Conservation (phyloP, 768 basidiomycete genomes). For the Lactarius evosmus region DNA sequence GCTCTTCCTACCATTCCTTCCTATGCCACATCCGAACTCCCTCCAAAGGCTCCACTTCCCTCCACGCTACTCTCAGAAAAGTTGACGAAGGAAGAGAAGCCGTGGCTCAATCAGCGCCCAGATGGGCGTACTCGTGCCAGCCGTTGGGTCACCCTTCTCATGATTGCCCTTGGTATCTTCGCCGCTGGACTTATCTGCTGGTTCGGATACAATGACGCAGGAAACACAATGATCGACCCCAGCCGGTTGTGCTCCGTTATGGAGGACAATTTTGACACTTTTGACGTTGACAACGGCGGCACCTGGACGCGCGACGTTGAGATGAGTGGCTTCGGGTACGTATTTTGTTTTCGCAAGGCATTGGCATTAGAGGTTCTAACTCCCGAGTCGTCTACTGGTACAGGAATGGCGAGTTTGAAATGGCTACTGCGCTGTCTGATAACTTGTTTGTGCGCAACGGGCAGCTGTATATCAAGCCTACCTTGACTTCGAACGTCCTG, state of each 20-base stretch:
- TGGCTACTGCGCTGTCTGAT: constrained; percentile 42
- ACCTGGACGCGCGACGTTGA: constrained; percentile 50
- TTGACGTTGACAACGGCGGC: constrained; percentile 38
- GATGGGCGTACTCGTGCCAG: constrained; percentile 45
- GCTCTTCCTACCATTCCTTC: constrained; percentile 20
- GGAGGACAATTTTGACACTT: constrained; percentile 47
- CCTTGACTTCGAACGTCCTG: constrained; percentile 52
- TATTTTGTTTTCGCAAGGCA: constrained; percentile 13
- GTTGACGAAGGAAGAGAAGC: constrained; percentile 49
- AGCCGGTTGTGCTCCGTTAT: constrained; percentile 45
- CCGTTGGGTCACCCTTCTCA: constrained; percentile 48
- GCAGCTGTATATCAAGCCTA: constrained; percentile 56
- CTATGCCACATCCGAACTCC: constrained; percentile 22
- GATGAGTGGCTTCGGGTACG: constrained; percentile 51
- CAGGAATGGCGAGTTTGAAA: constrained; percentile 52
- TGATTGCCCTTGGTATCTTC: constrained; percentile 42
- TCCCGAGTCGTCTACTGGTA: neutral
- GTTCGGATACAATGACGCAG: constrained; percentile 37
- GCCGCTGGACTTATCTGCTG: constrained; percentile 46
- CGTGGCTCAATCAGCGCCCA: constrained; percentile 41
- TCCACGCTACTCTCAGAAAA: constrained; percentile 52
- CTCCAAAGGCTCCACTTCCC: constrained; percentile 31
- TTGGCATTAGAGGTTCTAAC: neutral
- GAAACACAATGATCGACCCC: constrained; percentile 38
- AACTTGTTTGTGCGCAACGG: constrained; percentile 49